These are phyloP conservation scores for Globisporangium cylindrosporum DNA, from an alignment of 352 stramenopile genomes.

Conservation along the genomic window DNA sequence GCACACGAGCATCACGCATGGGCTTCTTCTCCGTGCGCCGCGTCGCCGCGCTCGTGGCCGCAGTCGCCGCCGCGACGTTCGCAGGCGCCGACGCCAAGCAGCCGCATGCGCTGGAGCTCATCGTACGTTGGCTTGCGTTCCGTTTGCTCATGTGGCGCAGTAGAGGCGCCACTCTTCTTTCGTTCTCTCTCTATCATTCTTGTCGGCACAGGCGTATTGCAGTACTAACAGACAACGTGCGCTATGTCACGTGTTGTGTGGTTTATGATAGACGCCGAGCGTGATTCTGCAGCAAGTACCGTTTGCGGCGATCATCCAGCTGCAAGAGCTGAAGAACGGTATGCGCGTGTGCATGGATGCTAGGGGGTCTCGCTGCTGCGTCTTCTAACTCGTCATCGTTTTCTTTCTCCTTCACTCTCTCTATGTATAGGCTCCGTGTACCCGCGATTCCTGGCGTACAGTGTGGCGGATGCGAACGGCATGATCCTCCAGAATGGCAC, in stretches of 20 bases:
- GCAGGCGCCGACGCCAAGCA: constrained; percentile 7
- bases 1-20: not conserved
- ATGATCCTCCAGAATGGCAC: constrained; percentile 54
- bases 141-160: not conserved
- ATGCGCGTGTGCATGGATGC: not conserved
- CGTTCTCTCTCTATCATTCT: not conserved
- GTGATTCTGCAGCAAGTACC: constrained; percentile 73
- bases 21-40: not conserved
- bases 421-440: constrained; percentile 57
- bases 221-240: not conserved
- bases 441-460: constrained; percentile 51
- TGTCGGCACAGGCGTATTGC: not conserved
- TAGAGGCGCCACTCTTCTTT: not conserved
- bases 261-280: constrained; percentile 38
- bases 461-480: constrained; percentile 49
- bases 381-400: not conserved
- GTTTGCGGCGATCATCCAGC: constrained; percentile 62
- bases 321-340: constrained; percentile 79
- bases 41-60: not conserved
- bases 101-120: constrained; percentile 5
- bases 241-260: not conserved
- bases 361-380: not conserved
- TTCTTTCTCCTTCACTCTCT: not conserved
- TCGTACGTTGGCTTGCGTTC: not conserved
- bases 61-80: not conserved